A percentile compares a stretch with the other conserved stretches of the same genome.
Conservation (phyloP, 805 yeast genomes). For the Starmerella asiatica region DNA sequence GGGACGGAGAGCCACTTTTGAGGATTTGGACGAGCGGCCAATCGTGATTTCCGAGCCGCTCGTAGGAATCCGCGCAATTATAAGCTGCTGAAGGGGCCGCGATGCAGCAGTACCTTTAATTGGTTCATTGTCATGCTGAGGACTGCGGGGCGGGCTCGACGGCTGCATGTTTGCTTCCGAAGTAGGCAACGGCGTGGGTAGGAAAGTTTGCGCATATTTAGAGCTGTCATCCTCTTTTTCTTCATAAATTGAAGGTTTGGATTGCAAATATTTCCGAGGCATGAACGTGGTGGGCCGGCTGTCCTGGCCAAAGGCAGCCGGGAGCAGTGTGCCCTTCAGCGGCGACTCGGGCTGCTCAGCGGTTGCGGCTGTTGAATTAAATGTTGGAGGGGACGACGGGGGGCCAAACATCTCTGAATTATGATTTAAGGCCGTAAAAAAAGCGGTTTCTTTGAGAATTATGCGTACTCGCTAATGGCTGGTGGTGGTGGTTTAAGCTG, state of each 20-base stretch:
- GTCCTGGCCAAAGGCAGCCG: constrained; percentile 17
- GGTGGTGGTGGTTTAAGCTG: neutral
- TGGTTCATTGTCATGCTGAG: neutral
- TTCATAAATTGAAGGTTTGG: constrained; percentile 10
- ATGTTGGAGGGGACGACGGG: constrained; percentile 21
- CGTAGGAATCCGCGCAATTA: constrained; percentile 13
- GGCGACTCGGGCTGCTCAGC: neutral
- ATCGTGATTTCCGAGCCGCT: constrained; percentile 30
- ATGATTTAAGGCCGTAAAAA: too few species aligned
- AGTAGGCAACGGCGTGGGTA: constrained; percentile 20
- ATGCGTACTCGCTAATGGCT: neutral
- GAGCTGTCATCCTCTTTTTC: constrained; percentile 1
- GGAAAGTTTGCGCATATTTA: constrained; percentile 1
- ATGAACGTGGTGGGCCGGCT: neutral
- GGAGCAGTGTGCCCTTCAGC: constrained; percentile 1
- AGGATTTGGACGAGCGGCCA: constrained; percentile 57
- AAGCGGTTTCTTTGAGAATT: neutral
- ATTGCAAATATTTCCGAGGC: constrained; percentile 6
- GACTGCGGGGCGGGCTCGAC: constrained; percentile 16
- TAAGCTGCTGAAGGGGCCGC: constrained; percentile 10
- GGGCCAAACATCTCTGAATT: constrained; percentile 14
- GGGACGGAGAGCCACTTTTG: constrained; percentile 37
- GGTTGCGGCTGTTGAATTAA: too few species aligned
- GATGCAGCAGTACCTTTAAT: neutral
- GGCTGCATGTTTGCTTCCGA: constrained; percentile 14